Evolutionary conservation across 805 yeast species (phyloP).

Genomic region (Ogataea corticis): DNA sequence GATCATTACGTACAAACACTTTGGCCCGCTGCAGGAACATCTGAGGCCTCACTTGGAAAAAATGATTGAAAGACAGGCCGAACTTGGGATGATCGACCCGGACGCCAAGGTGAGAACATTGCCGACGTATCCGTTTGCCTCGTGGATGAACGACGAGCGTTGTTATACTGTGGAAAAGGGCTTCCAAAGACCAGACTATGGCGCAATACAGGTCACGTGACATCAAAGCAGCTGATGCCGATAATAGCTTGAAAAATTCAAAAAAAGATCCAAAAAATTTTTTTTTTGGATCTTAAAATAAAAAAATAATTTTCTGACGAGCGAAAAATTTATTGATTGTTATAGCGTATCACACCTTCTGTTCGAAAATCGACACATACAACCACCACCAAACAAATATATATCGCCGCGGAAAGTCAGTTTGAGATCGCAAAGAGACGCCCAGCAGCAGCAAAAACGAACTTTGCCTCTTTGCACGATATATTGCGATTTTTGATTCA

Average conservation of each 20-base stretch:
- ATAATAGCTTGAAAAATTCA: too few species aligned
- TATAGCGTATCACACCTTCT: not conserved
- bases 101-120: slow-evolving; percentile 26
- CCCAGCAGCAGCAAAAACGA: not conserved
- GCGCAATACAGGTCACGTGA: not conserved
- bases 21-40: slow-evolving; percentile 43
- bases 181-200: not conserved
- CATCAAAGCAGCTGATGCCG: too few species aligned
- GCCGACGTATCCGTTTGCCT: slow-evolving; percentile 25
- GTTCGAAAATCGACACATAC: not conserved
- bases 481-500: not conserved
- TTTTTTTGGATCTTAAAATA: slow-evolving; percentile 2
- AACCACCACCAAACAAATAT: not conserved
- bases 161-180: slow-evolving; percentile 12
- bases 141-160: slow-evolving; percentile 17
- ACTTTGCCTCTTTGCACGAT: too few species aligned
- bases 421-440: not conserved
- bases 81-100: slow-evolving; percentile 38
- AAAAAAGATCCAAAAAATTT: not conserved
- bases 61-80: slow-evolving; percentile 42
- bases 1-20: slow-evolving; percentile 48
- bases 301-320: slow-evolving; percentile 8
- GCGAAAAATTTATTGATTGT: slow-evolving; percentile 7
- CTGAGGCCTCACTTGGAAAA: slow-evolving; percentile 40
- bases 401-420: not conserved